Conservation (phyloP, 2,329 filamentous ascomycete species). For the Uncinocarpus reesii region DNA sequence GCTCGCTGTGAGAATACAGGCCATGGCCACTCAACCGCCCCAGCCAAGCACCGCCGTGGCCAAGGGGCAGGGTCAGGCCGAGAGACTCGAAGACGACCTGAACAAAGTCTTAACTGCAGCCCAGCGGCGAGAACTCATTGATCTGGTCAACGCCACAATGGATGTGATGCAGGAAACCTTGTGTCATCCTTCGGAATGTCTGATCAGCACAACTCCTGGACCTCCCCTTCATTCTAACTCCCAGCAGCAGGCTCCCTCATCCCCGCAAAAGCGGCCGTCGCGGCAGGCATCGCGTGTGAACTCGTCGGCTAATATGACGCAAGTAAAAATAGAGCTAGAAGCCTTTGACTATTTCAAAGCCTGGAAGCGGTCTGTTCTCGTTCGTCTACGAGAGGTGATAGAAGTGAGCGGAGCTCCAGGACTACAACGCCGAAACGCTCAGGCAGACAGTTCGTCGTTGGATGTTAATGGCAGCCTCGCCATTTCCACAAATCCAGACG, state of each 20-base stretch:
- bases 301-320: conserved; percentile 14
- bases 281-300: background rate
- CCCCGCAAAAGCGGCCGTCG: background rate
- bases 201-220: background rate
- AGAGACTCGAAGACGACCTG: conserved; percentile 21
- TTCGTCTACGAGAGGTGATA: conserved; percentile 61
- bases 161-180: conserved; percentile 12
- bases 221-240: background rate
- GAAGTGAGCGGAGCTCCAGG: conserved; percentile 24
- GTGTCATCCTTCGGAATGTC: conserved; percentile 10
- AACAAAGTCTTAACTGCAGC: conserved; percentile 9
- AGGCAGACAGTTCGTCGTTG: too few species aligned
- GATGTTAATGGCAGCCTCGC: background rate
- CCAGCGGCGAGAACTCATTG: conserved; percentile 11
- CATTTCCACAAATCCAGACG: background rate
- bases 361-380: conserved; percentile 63
- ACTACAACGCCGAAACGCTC: background rate
- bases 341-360: conserved; percentile 63
- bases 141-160: conserved; percentile 7
- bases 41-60: background rate
- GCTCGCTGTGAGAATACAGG: background rate
- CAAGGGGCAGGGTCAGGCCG: background rate
- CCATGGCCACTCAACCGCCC: background rate
- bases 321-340: conserved; percentile 51
- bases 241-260: background rate